Evolutionary conservation across 192 early-diverging fungal species (phyloP), one percentile per base, ranked within the genome.

Genomic region (Linnemannia zychae): DNA sequence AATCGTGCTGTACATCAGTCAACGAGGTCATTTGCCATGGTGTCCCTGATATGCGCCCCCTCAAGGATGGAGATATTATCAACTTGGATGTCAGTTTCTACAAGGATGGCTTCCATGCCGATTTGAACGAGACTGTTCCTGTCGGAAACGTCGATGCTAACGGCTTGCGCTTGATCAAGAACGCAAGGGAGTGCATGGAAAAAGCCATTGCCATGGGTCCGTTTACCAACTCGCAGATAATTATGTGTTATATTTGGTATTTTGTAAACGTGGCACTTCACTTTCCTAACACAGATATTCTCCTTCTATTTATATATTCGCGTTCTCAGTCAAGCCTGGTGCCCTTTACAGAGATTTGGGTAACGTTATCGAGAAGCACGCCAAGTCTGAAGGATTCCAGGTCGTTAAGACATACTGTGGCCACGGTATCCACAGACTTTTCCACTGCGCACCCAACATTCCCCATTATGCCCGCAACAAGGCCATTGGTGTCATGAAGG

Each of bases 401-500:
- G 97, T 99, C 40, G 97, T 98, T 20, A 93, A 94, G 73, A 94
- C 96, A 13, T 99, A 96, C 79, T 96, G 95, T 78, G 98, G 97
- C 0, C 99, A 99, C 71, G 99, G 99, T 20, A 94, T 99, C 48
- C 88, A 89, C 52, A 90, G 91, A 36, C 88, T 95, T 76, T 99
- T 99, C 91, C 99, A 99, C 80, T 93, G 92, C 67, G 81, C 96
- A 15, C 99, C 99, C 38, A 95, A 93, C 79, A 92, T 99, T 48
- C 97, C 97, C 46, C 99, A 99, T 81, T 99, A 98, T 90, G 96
- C 96, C 17, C 94, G 91, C 52, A 88, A 99, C 90, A 98, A 98
- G 91, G 96, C 98, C 3, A 92, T 98, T 66, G 99, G 99, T 36
- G 92, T 96, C 2, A 97, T 99, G 95, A 98, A 98, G 89, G 90